A percentile compares a stretch with the other conserved stretches of the same genome.
Evolutionary conservation across 441 rosid species (phyloP).

Genomic region (Melastoma candidum): DNA sequence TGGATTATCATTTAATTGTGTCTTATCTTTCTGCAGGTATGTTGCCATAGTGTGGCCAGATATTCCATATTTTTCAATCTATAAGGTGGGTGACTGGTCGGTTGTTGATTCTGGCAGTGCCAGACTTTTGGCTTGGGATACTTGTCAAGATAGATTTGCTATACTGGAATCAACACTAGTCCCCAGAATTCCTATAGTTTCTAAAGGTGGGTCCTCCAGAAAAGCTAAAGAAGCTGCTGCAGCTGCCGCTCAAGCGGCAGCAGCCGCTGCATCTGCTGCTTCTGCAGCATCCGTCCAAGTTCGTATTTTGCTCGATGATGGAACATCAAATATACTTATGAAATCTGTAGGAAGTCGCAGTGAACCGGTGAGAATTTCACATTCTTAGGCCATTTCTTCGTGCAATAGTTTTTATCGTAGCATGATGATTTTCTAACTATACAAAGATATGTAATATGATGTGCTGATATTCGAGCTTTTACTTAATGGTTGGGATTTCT

Average conservation of each 20-base stretch:
- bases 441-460: too few relatives aligned
- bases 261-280: constrained; percentile 93
- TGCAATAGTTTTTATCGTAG: constrained; percentile 5
- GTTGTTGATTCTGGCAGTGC: constrained; percentile 97
- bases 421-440: too few relatives aligned
- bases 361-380: constrained; percentile 63
- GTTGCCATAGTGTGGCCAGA: constrained; percentile 98
- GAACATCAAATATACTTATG: constrained; percentile 95
- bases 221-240: constrained; percentile 97
- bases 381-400: constrained; percentile 9
- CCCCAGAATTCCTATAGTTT: constrained; percentile 80
- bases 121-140: constrained; percentile 94
- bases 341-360: constrained; percentile 82
- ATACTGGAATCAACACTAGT: constrained; percentile 76
- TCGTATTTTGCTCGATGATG: constrained; percentile 96
- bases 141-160: constrained; percentile 89
- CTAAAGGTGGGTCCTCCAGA: constrained; percentile 85
- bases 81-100: constrained; percentile 95
- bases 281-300: constrained; percentile 93
- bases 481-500: constrained; percentile 3
- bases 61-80: constrained; percentile 84
- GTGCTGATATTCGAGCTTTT: background rate
- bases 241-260: constrained; percentile 96
- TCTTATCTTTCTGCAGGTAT: constrained; percentile 52
- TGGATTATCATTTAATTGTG: background rate